Evolutionary conservation across 2,329 filamentous ascomycete species (phyloP).

Genomic region (Huntiella moniliformis): DNA sequence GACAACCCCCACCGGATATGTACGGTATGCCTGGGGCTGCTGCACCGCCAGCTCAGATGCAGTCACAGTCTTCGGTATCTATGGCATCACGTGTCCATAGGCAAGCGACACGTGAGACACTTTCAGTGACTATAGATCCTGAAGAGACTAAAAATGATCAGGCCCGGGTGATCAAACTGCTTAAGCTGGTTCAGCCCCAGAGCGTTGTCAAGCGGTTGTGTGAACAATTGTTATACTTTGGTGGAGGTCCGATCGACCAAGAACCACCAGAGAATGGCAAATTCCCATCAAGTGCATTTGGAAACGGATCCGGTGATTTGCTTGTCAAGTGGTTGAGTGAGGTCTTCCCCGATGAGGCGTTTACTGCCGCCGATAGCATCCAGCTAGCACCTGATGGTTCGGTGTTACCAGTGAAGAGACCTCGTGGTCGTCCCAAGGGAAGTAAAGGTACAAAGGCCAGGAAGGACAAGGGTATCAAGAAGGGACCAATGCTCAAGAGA

Average conservation of each 20-base stretch:
- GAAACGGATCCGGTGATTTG: conserved; percentile 36
- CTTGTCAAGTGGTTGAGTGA: conserved; percentile 45
- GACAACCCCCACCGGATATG: conserved; percentile 3
- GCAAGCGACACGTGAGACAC: conserved; percentile 16
- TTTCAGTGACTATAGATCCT: too few species aligned
- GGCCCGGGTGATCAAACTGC: conserved; percentile 36
- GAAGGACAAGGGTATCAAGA: conserved; percentile 18
- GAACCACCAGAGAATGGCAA: conserved; percentile 29
- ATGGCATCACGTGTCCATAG: conserved; percentile 5
- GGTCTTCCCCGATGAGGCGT: conserved; percentile 29
- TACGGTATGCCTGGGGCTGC: conserved; percentile 4
- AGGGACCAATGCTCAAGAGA: conserved; percentile 6
- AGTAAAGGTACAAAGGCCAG: conserved; percentile 29
- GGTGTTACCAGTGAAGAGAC: conserved; percentile 18
- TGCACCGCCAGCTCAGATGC: neutral
- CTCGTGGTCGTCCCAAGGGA: conserved; percentile 28
- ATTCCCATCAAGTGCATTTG: conserved; percentile 37
- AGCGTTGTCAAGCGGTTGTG: conserved; percentile 43
- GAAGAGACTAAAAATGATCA: conserved; percentile 39
- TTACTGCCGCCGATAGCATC: conserved; percentile 1
- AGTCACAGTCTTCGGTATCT: neutral
- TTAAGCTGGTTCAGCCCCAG: conserved; percentile 35
- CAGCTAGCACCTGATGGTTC: neutral
- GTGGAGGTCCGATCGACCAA: conserved; percentile 36
- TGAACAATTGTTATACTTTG: conserved; percentile 44